A percentile compares a stretch with the other conserved stretches of the same genome.
Evolutionary conservation across 371 early-diverging fungal species (phyloP).

Genomic region (Lichtheimia hyalospora): DNA sequence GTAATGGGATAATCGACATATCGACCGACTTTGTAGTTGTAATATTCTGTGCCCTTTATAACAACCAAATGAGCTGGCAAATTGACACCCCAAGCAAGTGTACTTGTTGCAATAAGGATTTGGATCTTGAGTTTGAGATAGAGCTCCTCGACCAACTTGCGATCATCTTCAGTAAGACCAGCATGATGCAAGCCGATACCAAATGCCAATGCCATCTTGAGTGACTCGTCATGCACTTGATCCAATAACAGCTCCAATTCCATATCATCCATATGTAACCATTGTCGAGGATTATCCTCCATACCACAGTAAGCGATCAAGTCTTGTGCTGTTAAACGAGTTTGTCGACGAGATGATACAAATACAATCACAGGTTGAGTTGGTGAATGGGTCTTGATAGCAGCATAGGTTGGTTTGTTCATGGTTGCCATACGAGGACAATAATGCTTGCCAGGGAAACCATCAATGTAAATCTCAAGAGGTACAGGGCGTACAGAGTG

Average conservation of each 20-base stretch:
- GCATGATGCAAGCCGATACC: conserved; percentile 99
- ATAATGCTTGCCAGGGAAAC: conserved; percentile 94
- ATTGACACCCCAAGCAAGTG: conserved; percentile 99
- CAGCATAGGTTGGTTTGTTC: conserved; percentile 95
- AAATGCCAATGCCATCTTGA: conserved; percentile 83
- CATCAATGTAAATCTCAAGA: conserved; percentile 93
- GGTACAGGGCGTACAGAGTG: conserved; percentile 96
- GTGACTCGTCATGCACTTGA: conserved; percentile 74
- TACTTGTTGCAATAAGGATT: conserved; percentile 95
- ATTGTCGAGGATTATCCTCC: conserved; percentile 90
- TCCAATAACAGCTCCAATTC: conserved; percentile 74
- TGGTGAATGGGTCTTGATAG: conserved; percentile 92
- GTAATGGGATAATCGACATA: conserved; percentile 96
- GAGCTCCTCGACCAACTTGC: conserved; percentile 90
- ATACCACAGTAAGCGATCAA: conserved; percentile 88
- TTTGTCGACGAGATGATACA: conserved; percentile 95
- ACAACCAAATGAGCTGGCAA: conserved; percentile 98
- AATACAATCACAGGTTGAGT: conserved; percentile 94
- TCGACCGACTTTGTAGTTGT: conserved; percentile 83
- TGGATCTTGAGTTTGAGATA: conserved; percentile 94
- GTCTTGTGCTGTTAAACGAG: conserved; percentile 92
- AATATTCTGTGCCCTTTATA: conserved; percentile 98
- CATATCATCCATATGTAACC: conserved; percentile 82
- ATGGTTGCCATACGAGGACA: conserved; percentile 96
- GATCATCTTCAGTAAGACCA: conserved; percentile 89